These are phyloP conservation scores for Exophiala bonariae DNA, from an alignment of 2,329 filamentous ascomycete species.

Conservation along the genomic window DNA sequence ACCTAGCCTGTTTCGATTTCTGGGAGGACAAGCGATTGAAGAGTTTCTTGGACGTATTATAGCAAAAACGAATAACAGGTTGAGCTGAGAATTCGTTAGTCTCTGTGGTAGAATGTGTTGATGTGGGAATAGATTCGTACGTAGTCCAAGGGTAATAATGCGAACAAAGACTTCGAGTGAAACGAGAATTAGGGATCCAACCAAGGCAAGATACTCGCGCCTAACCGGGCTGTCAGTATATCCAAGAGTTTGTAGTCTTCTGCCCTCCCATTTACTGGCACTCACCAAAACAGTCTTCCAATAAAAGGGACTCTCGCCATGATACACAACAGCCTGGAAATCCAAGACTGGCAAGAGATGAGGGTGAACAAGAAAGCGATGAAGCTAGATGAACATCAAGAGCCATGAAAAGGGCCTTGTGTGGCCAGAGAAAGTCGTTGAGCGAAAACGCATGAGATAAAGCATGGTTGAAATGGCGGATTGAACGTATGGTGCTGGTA, in stretches of 20 bases:
- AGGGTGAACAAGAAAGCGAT: conserved; percentile 3
- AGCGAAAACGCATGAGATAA: background rate
- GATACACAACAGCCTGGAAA: background rate
- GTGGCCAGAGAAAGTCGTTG: background rate
- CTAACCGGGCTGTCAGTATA: conserved; percentile 43
- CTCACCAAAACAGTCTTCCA: conserved; percentile 57
- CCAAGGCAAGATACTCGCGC: conserved; percentile 82
- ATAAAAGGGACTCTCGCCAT: conserved; percentile 64
- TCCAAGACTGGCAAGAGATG: background rate
- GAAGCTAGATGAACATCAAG: conserved; percentile 17
- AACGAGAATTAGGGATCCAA: conserved; percentile 81
- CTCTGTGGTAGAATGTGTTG: background rate
- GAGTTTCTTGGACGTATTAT: conserved; percentile 74
- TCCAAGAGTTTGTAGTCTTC: background rate
- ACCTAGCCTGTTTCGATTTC: conserved; percentile 66
- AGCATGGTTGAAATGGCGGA: too few species aligned
- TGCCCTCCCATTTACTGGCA: conserved; percentile 6
- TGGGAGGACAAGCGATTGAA: conserved; percentile 78
- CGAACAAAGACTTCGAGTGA: conserved; percentile 79
- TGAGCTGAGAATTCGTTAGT: conserved; percentile 55
- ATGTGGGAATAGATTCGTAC: conserved; percentile 50
- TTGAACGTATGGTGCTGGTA: too few species aligned
- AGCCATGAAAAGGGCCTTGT: conserved; percentile 8
- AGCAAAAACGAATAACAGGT: conserved; percentile 78
- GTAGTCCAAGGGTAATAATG: conserved; percentile 82